Conservation (phyloP, 2,329 filamentous ascomycete genomes). For the Talaromyces sp. region DNA sequence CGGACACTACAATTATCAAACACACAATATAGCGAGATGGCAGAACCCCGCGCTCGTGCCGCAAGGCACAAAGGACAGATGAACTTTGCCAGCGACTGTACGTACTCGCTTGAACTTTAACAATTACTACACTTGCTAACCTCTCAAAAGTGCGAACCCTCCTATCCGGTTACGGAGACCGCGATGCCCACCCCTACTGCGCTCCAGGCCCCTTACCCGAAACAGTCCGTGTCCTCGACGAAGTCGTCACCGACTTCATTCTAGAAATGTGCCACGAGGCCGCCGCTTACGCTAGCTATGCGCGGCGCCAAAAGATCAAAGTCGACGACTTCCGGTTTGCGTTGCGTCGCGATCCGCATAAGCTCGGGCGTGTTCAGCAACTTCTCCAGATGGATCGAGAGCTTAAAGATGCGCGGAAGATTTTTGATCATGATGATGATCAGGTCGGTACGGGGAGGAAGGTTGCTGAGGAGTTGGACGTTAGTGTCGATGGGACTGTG, state of each 20-base stretch:
- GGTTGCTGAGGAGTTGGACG: slow-evolving; percentile 26
- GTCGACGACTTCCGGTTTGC: slow-evolving; percentile 97
- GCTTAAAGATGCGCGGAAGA: slow-evolving; percentile 76
- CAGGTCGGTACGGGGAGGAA: slow-evolving; percentile 38
- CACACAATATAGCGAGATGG: slow-evolving; percentile 40
- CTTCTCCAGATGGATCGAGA: slow-evolving; percentile 83
- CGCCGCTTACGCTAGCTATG: slow-evolving; percentile 77
- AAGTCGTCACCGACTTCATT: slow-evolving; percentile 95
- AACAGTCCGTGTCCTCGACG: slow-evolving; percentile 83
- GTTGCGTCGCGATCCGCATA: slow-evolving; percentile 76
- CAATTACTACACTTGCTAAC: neutral
- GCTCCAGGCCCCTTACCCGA: slow-evolving; percentile 72
- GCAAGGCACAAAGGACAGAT: slow-evolving; percentile 79
- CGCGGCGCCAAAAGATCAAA: slow-evolving; percentile 92
- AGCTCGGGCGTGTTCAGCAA: slow-evolving; percentile 85
- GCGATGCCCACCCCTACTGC: slow-evolving; percentile 58
- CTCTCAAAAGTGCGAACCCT: slow-evolving; percentile 37
- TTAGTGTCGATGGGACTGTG: slow-evolving; percentile 24
- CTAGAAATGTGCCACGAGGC: slow-evolving; percentile 90
- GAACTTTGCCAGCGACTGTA: slow-evolving; percentile 73
- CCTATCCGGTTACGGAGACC: slow-evolving; percentile 46
- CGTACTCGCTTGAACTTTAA: slow-evolving; percentile 27
- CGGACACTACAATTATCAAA: neutral
- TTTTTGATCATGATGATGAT: slow-evolving; percentile 45
- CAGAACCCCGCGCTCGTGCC: slow-evolving; percentile 73